phyloP scores from a whole-genome alignment of 2,329 filamentous ascomycete species.

The Keithomyces neogunnii region DNA sequence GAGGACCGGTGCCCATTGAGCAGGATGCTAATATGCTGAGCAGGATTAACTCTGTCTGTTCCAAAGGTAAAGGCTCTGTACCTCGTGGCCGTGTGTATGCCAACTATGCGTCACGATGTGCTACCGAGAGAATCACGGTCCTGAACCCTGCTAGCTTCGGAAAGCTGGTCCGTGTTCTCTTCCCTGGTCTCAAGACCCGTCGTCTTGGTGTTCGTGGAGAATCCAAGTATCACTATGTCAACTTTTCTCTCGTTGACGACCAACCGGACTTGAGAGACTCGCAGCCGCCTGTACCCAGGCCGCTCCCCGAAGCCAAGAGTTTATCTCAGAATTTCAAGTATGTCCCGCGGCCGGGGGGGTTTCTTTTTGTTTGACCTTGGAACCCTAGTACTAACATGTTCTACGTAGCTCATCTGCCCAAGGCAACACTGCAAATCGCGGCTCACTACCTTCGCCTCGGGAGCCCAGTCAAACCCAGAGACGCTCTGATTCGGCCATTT shows the following conservation, averaged over 20 bases:
- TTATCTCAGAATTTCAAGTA: conserved; percentile 45
- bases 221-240: conserved; percentile 95
- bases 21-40: conserved; percentile 1
- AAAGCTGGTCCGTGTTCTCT: conserved; percentile 92
- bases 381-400: conserved; percentile 8
- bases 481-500: too few species aligned
- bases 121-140: conserved; percentile 86
- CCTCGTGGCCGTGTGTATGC: conserved; percentile 90
- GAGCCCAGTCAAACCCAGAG: conserved; percentile 15
- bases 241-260: conserved; percentile 54
- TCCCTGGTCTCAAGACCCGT: conserved; percentile 88
- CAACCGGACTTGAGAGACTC: conserved; percentile 39
- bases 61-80: conserved; percentile 73
- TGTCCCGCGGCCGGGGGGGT: conserved; percentile 11
- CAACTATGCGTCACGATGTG: conserved; percentile 88
- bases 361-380: neutral
- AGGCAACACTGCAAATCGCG: conserved; percentile 15
- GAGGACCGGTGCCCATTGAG: neutral
- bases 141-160: conserved; percentile 96
- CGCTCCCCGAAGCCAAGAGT: conserved; percentile 38
- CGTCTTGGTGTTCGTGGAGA: conserved; percentile 88
- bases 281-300: conserved; percentile 35
- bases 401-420: conserved; percentile 25
- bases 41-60: conserved; percentile 68
- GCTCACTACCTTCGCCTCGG: conserved; percentile 21